A percentile compares a stretch with the other conserved stretches of the same genome.
phyloP scores from a whole-genome alignment of 768 basidiomycete species.

The Leccinum disarticulatum region DNA sequence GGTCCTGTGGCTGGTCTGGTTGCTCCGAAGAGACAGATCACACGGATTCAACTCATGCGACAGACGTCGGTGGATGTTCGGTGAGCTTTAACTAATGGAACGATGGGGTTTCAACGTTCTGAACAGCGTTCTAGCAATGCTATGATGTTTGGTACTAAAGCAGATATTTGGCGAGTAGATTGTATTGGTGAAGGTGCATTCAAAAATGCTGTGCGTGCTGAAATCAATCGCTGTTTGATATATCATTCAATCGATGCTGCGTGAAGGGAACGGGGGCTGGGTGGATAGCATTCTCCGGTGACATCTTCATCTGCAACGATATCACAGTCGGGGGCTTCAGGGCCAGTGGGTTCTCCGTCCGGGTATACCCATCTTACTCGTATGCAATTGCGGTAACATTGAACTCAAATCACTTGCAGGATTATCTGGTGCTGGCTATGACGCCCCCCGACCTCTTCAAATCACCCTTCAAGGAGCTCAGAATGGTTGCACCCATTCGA shows the following conservation, averaged over 20 bases:
- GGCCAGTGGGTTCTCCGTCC: conserved; percentile 62
- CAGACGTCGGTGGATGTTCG: conserved; percentile 68
- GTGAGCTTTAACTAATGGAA: conserved; percentile 26
- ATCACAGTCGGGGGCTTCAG: conserved; percentile 62
- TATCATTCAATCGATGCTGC: conserved; percentile 6
- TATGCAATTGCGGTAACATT: conserved; percentile 2
- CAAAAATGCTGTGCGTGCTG: conserved; percentile 48
- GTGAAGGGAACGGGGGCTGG: conserved; percentile 61
- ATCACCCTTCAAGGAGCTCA: conserved; percentile 57
- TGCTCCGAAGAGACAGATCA: conserved; percentile 35
- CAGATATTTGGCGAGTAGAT: conserved; percentile 70
- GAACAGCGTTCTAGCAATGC: conserved; percentile 40
- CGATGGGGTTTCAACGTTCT: background rate
- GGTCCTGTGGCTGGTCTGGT: conserved; percentile 44
- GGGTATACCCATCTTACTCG: conserved; percentile 40
- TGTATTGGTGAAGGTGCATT: conserved; percentile 65
- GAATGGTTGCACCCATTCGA: conserved; percentile 61
- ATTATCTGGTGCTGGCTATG: conserved; percentile 63
- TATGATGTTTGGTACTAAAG: conserved; percentile 50
- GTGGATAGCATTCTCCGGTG: conserved; percentile 62
- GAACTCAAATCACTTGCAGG: conserved; percentile 39
- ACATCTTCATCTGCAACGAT: conserved; percentile 50
- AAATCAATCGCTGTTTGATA: background rate
- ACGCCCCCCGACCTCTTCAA: conserved; percentile 55
- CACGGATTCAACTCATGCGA: conserved; percentile 61